phyloP scores from a whole-genome alignment of 2,329 filamentous ascomycete species.

The Podosphaera fusca region DNA sequence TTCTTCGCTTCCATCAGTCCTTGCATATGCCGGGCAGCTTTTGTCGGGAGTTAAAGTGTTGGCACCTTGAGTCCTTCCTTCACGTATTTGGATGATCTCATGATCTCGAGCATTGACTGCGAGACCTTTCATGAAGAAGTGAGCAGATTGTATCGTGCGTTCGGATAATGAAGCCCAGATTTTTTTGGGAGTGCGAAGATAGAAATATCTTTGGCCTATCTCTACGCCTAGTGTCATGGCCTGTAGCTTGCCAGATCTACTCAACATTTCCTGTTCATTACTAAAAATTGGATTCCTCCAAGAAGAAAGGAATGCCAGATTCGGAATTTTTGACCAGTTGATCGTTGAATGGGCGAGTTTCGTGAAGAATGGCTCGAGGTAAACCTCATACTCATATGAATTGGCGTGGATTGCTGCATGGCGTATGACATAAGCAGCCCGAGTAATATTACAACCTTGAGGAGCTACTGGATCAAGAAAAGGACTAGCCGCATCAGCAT shows the following conservation, averaged over 20 bases:
- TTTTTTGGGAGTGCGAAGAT: slow-evolving; percentile 22
- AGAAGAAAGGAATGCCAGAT: slow-evolving; percentile 11
- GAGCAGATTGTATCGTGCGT: slow-evolving; percentile 24
- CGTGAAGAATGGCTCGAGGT: slow-evolving; percentile 25
- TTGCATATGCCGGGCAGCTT: slow-evolving; percentile 27
- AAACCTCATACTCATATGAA: slow-evolving; percentile 27
- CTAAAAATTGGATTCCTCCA: slow-evolving; percentile 12
- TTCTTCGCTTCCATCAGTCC: slow-evolving; percentile 24
- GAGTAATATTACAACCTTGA: slow-evolving; percentile 26
- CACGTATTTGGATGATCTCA: slow-evolving; percentile 21
- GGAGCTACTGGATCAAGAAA: slow-evolving; percentile 23
- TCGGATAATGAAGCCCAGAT: slow-evolving; percentile 30
- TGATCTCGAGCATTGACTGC: slow-evolving; percentile 21
- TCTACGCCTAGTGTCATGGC: slow-evolving; percentile 12
- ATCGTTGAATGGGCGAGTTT: slow-evolving; percentile 26
- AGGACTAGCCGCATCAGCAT: slow-evolving; percentile 21
- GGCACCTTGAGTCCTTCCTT: slow-evolving; percentile 24
- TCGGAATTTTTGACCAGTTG: slow-evolving; percentile 20
- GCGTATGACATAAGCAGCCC: slow-evolving; percentile 24
- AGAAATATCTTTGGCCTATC: slow-evolving; percentile 12
- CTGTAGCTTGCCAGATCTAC: slow-evolving; percentile 10
- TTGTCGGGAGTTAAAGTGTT: slow-evolving; percentile 30
- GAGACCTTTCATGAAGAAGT: slow-evolving; percentile 24
- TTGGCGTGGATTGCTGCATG: slow-evolving; percentile 29
- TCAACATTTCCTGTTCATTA: slow-evolving; percentile 12